Conservation (phyloP, 306 rosid genomes). For the Inga leiocalycina region DNA sequence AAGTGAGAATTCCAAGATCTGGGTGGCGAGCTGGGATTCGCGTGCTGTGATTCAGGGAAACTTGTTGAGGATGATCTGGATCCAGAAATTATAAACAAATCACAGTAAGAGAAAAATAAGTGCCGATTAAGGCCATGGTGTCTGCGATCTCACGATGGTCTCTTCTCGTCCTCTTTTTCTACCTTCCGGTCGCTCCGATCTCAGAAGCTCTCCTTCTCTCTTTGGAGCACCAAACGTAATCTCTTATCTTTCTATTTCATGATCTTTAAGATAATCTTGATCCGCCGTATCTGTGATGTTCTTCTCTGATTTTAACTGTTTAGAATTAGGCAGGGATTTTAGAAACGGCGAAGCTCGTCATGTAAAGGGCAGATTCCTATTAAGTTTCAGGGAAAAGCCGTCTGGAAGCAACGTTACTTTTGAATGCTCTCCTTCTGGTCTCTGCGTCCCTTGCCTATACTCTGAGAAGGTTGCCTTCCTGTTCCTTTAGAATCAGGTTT, state of each 20-base stretch:
- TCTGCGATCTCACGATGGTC: conserved; percentile 38
- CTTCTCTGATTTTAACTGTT: not conserved
- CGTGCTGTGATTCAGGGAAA: not conserved
- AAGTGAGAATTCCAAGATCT: not conserved
- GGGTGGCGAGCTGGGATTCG: not conserved
- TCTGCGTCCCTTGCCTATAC: conserved; percentile 78
- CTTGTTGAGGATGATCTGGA: not conserved
- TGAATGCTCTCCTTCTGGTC: conserved; percentile 87
- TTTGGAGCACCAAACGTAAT: conserved; percentile 50
- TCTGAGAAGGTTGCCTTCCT: conserved; percentile 68
- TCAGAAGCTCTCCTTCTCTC: conserved; percentile 38
- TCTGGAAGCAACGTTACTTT: conserved; percentile 69
- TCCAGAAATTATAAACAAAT: not conserved
- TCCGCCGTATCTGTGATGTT: conserved; percentile 27
- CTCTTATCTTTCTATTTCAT: not conserved
- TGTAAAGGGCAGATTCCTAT: conserved; percentile 57
- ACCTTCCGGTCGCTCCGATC: conserved; percentile 38
- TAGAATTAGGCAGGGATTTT: conserved; percentile 46
- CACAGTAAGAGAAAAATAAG: conserved; percentile 6
- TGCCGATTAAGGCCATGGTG: conserved; percentile 38
- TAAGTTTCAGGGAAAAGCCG: conserved; percentile 71
- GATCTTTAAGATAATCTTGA: conserved; percentile 29
- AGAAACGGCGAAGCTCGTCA: conserved; percentile 36
- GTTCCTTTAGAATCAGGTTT: not conserved
- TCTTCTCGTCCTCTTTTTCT: conserved; percentile 38